Evolutionary conservation across 2,329 filamentous ascomycete genomes (phyloP).

Genomic region (Verticillium nonalfalfae): DNA sequence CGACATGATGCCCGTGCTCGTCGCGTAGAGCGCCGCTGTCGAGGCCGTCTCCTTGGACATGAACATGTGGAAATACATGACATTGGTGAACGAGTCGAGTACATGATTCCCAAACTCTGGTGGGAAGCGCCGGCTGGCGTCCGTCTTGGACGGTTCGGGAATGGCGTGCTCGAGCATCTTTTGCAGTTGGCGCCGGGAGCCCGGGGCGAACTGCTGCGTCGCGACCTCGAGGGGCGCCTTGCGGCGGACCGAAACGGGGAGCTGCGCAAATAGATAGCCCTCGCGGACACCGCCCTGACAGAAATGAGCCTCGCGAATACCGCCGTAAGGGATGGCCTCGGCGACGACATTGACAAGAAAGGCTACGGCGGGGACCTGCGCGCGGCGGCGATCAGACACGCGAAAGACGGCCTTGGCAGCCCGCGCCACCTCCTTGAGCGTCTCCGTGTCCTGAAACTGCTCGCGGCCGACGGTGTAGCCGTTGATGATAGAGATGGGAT

Average conservation of each 20-base stretch:
- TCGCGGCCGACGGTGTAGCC: conserved; percentile 49
- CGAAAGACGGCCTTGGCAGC: conserved; percentile 43
- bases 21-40: conserved; percentile 54
- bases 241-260: conserved; percentile 37
- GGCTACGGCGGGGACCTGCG: conserved; percentile 62
- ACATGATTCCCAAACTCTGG: conserved; percentile 36
- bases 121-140: conserved; percentile 21
- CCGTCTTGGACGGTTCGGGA: conserved; percentile 23
- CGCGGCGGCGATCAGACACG: conserved; percentile 57
- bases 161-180: conserved; percentile 39
- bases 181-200: conserved; percentile 37
- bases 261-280: conserved; percentile 53
- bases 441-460: conserved; percentile 44
- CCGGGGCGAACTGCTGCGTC: conserved; percentile 44
- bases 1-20: conserved; percentile 57
- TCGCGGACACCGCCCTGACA: conserved; percentile 67
- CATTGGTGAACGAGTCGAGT: conserved; percentile 50
- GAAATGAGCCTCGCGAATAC: conserved; percentile 56
- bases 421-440: conserved; percentile 23
- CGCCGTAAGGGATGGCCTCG: conserved; percentile 47
- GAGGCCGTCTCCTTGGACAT: conserved; percentile 48
- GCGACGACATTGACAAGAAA: conserved; percentile 59
- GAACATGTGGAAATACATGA: conserved; percentile 46
- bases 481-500: conserved; percentile 68
- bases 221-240: conserved; percentile 55